Percentiles rank a stretch among this genome's conserved stretches.
Evolutionary conservation across 768 basidiomycete genomes (phyloP).

Genomic region (Boletus barrowsii): DNA sequence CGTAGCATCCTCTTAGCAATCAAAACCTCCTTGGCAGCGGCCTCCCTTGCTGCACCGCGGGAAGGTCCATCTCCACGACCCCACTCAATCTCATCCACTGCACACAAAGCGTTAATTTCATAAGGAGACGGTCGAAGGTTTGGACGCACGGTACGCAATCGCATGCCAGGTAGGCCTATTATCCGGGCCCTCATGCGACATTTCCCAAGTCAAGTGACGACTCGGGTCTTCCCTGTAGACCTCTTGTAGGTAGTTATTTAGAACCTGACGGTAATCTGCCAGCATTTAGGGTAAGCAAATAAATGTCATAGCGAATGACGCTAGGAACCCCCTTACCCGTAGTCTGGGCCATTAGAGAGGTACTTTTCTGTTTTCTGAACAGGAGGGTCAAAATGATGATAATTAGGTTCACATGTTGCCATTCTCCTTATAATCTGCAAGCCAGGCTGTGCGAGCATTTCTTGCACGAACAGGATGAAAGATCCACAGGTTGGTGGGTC

Average conservation of each 20-base stretch:
- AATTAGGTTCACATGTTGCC: neutral
- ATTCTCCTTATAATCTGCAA: slow-evolving; percentile 15
- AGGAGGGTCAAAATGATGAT: neutral
- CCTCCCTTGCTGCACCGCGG: slow-evolving; percentile 21
- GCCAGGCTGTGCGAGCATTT: slow-evolving; percentile 12
- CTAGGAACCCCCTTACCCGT: slow-evolving; percentile 8
- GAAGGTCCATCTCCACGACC: slow-evolving; percentile 20
- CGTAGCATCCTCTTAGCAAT: slow-evolving; percentile 1
- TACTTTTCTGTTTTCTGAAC: neutral
- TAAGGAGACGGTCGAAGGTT: neutral
- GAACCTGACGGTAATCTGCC: slow-evolving; percentile 19
- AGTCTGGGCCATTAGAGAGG: slow-evolving; percentile 4
- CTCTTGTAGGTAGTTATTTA: slow-evolving; percentile 24
- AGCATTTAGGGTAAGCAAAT: neutral
- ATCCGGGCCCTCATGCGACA: slow-evolving; percentile 10
- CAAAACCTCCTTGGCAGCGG: slow-evolving; percentile 19
- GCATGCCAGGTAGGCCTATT: slow-evolving; percentile 25
- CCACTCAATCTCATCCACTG: slow-evolving; percentile 21
- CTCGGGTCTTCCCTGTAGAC: slow-evolving; percentile 12
- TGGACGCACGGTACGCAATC: slow-evolving; percentile 20
- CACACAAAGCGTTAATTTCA: neutral
- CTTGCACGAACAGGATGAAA: slow-evolving; percentile 1
- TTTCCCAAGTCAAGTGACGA: slow-evolving; percentile 19
- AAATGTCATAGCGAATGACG: neutral
- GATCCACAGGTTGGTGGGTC: slow-evolving; percentile 25